Percentiles rank a stretch among this genome's conserved stretches.
Conservation (phyloP, 2,329 filamentous ascomycete species). For the Microcera coccophila region DNA sequence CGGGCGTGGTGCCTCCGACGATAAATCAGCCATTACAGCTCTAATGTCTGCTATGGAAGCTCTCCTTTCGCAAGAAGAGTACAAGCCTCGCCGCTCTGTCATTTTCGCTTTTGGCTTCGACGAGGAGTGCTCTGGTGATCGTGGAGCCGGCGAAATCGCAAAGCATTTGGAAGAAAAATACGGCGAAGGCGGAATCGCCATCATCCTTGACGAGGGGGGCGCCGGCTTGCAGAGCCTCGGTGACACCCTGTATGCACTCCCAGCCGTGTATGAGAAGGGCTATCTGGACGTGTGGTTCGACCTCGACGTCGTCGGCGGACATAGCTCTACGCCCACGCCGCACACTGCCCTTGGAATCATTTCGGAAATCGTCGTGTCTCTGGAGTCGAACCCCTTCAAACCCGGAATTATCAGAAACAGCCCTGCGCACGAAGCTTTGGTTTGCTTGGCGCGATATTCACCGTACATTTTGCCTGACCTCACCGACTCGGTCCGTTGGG, state of each 20-base stretch:
- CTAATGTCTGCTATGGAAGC: slow-evolving; percentile 40
- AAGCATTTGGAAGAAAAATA: slow-evolving; percentile 47
- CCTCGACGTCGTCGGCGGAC: slow-evolving; percentile 54
- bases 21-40: slow-evolving; percentile 38
- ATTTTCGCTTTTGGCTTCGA: slow-evolving; percentile 61
- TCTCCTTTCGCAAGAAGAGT: slow-evolving; percentile 45
- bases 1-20: slow-evolving; percentile 38
- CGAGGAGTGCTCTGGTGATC: slow-evolving; percentile 55
- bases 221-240: slow-evolving; percentile 48
- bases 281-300: slow-evolving; percentile 55
- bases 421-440: slow-evolving; percentile 51
- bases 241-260: slow-evolving; percentile 48
- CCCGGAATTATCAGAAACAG: slow-evolving; percentile 43
- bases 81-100: slow-evolving; percentile 51
- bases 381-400: slow-evolving; percentile 55
- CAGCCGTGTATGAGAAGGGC: slow-evolving; percentile 60
- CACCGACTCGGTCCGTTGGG: slow-evolving; percentile 26
- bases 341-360: slow-evolving; percentile 68
- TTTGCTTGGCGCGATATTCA: slow-evolving; percentile 54
- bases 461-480: slow-evolving; percentile 44
- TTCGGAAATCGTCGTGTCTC: slow-evolving; percentile 57
- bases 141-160: slow-evolving; percentile 52
- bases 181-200: slow-evolving; percentile 52
- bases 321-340: slow-evolving; percentile 53
- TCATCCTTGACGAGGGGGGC: slow-evolving; percentile 61